Evolutionary conservation across 2,329 filamentous ascomycete species (phyloP).

Genomic region (Aureobasidium sp.): DNA sequence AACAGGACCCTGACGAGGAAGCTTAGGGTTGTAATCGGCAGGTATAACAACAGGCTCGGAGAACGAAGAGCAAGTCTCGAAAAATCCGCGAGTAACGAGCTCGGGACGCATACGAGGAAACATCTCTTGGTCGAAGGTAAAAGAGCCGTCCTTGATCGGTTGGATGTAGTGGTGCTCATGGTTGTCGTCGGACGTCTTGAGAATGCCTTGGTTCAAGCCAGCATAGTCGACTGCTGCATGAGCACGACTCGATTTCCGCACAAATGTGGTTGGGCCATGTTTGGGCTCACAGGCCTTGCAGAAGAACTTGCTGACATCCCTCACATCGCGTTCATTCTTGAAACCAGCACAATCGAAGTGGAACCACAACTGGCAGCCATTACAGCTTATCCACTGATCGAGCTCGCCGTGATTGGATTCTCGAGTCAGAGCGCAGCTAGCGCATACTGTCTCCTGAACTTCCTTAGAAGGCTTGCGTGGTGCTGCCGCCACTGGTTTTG

Average conservation of each 20-base stretch:
- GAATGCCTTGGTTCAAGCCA: constrained; percentile 56
- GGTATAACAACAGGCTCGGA: constrained; percentile 60
- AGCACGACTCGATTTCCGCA: constrained; percentile 57
- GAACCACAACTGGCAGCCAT: constrained; percentile 61
- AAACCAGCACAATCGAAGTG: constrained; percentile 61
- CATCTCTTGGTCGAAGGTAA: constrained; percentile 51
- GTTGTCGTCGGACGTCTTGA: constrained; percentile 57
- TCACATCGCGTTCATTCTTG: constrained; percentile 54
- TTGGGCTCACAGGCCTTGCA: constrained; percentile 51
- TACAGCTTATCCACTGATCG: constrained; percentile 59
- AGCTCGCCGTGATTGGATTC: constrained; percentile 44
- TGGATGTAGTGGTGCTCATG: constrained; percentile 61
- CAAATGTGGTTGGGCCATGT: constrained; percentile 56
- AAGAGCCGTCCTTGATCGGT: constrained; percentile 56
- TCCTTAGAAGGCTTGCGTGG: constrained; percentile 17
- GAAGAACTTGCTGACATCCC: constrained; percentile 60
- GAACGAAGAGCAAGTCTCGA: constrained; percentile 56
- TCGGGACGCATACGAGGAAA: constrained; percentile 59
- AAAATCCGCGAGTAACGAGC: constrained; percentile 53
- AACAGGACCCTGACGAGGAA: constrained; percentile 13
- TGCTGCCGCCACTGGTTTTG: background rate
- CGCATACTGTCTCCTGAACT: constrained; percentile 42
- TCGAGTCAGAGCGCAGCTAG: constrained; percentile 48
- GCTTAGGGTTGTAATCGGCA: constrained; percentile 49
- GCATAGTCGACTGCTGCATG: constrained; percentile 61